Percentiles rank a stretch among this genome's conserved stretches.
phyloP scores from a whole-genome alignment of 106 monocot genomes.

The Gastrodia elata region DNA sequence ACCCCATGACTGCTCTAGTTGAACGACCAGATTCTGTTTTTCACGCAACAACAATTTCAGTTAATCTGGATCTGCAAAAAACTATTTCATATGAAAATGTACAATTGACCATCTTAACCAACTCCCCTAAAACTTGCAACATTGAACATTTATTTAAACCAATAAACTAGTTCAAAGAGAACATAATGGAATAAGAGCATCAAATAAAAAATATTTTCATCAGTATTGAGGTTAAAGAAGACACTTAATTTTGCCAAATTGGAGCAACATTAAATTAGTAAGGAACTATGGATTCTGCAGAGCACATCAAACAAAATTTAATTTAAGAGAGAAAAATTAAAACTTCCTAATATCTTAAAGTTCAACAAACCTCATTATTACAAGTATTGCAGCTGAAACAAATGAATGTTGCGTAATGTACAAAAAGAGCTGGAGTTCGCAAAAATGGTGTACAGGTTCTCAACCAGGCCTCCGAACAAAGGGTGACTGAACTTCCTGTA shows the following conservation, averaged over 20 bases:
- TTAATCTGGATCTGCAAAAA: background rate
- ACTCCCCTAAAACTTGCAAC: background rate
- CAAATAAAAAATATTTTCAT: background rate
- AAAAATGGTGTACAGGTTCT: background rate
- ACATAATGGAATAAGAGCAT: background rate
- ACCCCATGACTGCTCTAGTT: background rate
- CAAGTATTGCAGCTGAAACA: background rate
- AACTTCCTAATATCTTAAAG: background rate
- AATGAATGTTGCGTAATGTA: constrained; percentile 2
- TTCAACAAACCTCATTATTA: background rate
- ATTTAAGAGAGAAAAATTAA: background rate
- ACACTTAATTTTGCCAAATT: background rate
- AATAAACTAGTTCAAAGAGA: background rate
- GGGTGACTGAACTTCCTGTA: constrained; percentile 34
- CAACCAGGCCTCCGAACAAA: constrained; percentile 24
- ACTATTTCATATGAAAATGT: background rate
- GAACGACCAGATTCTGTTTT: background rate
- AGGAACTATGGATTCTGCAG: background rate
- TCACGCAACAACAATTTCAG: background rate
- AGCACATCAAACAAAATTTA: background rate
- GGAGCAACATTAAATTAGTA: background rate
- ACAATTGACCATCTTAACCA: background rate
- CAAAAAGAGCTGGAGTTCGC: background rate
- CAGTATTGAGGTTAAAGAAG: background rate
- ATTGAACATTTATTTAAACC: background rate